Base-by-base conservation (phyloP, 2,329 filamentous ascomycete genomes). In the Polytolypa hystricis region DNA sequence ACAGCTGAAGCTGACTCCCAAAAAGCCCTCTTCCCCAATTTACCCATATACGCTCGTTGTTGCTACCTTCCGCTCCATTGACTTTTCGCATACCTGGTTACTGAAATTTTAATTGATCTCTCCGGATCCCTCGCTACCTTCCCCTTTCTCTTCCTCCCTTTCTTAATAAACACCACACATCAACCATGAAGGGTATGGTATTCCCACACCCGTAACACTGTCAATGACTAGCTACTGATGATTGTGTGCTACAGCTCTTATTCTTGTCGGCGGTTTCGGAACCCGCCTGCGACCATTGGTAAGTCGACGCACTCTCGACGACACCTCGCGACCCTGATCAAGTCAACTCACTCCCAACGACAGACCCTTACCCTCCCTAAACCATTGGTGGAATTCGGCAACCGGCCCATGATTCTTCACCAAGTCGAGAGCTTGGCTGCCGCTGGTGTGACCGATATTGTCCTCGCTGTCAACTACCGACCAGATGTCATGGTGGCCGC, bases 361-460 rank as follows among this genome's bases (percentile, higher is more conserved):
- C 60, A 93, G 85, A 98, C 89, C 53, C 78, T 98, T 58, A 95
- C 91, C 35, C 83, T 95, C 49, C 89, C 89, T 44, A 98, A 96
- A 67, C 89, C 91, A 48, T 75, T 98, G 50, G 91, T 98, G 56
- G 89, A 98, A 69, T 98, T 98, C 58, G 86, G 78, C 58, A 98
- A 98, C 75, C 89, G 91, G 69, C 91, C 87, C 60, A 98, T 98
- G 89, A 96, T 98, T 64, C 74, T 93, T 56, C 89, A 96, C 67
- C 89, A 98, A 68, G 84, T 98, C 53, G 86, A 95, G 69, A 86
- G 85, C 48, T 75, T 98, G 50, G 89, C 91, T 50, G 81, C 79
- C 42, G 89, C 86, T 41, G 89, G 89, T 61, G 91, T 96, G 47
- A 96, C 85, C 44, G 87, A 96, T 68, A 93, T 98, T 55, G 89